Percentiles rank a stretch among this genome's conserved stretches.
Evolutionary conservation across 2,329 filamentous ascomycete genomes (phyloP).

Genomic region (Ophiognomonia clavigignenti-juglandacearum): DNA sequence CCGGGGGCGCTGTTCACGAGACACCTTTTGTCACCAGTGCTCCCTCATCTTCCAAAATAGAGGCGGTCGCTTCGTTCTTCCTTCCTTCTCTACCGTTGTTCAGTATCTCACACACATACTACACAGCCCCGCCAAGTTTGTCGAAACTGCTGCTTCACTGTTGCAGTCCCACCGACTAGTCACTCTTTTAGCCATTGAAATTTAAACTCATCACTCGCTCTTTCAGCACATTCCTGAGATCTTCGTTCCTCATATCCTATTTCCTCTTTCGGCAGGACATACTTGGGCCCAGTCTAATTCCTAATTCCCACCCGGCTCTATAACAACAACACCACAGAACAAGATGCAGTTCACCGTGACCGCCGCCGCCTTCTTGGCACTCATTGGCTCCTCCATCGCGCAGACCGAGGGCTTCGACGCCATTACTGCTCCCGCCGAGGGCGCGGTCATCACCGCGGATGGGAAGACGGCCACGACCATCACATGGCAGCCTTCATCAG

Average conservation of each 20-base stretch:
- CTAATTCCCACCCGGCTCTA: background rate
- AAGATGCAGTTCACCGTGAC: constrained; percentile 54
- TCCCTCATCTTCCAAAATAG: too few relatives aligned
- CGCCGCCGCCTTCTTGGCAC: constrained; percentile 45
- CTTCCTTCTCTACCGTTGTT: background rate
- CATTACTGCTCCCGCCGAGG: constrained; percentile 41
- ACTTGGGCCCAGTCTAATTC: background rate
- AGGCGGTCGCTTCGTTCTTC: background rate
- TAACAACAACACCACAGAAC: constrained; percentile 21
- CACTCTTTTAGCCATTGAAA: constrained; percentile 6
- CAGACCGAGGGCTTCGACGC: constrained; percentile 53
- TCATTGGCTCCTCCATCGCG: constrained; percentile 45
- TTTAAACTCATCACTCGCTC: constrained; percentile 11
- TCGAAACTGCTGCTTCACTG: constrained; percentile 6
- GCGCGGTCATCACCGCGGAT: constrained; percentile 43
- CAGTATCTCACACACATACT: constrained; percentile 1
- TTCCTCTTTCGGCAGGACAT: background rate
- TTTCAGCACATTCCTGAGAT: background rate
- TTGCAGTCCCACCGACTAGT: constrained; percentile 12
- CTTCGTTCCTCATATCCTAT: too few relatives aligned
- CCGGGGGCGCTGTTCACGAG: too few relatives aligned
- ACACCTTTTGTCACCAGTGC: too few relatives aligned
- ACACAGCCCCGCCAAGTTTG: constrained; percentile 1
- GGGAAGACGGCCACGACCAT: constrained; percentile 37
- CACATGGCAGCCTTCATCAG: constrained; percentile 40